A percentile compares a stretch with the other conserved stretches of the same genome.
These are phyloP conservation scores for Dactylellina parvicollis DNA, from an alignment of 2,329 filamentous ascomycete species.

Conservation along the genomic window DNA sequence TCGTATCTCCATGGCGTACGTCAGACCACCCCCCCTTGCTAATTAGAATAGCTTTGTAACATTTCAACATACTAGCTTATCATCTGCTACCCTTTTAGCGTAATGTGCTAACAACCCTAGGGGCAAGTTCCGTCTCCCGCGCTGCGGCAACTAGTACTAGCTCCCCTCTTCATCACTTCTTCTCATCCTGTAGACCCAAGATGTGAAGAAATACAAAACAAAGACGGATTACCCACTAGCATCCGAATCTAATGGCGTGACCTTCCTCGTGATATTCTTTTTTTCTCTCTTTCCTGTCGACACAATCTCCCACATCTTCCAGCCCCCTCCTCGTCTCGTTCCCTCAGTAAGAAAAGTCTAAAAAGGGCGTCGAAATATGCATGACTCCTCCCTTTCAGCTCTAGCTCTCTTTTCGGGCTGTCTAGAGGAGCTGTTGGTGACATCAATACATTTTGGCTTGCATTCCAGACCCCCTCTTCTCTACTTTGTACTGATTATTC, in stretches of 20 bases:
- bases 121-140: constrained; percentile 38
- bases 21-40: background rate
- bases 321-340: background rate
- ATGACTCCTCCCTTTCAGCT: background rate
- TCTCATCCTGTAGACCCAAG: background rate
- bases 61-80: constrained; percentile 6
- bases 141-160: constrained; percentile 43
- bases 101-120: background rate
- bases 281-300: too few relatives aligned
- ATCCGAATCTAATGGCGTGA: constrained; percentile 12
- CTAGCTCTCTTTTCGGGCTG: background rate
- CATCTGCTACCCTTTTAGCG: background rate
- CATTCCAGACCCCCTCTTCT: constrained; percentile 19
- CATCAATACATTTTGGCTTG: background rate
- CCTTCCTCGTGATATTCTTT: constrained; percentile 22
- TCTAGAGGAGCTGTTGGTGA: background rate
- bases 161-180: constrained; percentile 13
- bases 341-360: background rate
- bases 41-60: background rate
- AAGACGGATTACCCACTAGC: background rate
- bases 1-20: constrained; percentile 2
- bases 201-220: background rate
- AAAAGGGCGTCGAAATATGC: background rate
- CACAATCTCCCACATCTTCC: constrained; percentile 31
- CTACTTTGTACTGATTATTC: background rate